These are phyloP conservation scores for Podaxis sp. DNA, from an alignment of 768 basidiomycete genomes.

Conservation along the genomic window DNA sequence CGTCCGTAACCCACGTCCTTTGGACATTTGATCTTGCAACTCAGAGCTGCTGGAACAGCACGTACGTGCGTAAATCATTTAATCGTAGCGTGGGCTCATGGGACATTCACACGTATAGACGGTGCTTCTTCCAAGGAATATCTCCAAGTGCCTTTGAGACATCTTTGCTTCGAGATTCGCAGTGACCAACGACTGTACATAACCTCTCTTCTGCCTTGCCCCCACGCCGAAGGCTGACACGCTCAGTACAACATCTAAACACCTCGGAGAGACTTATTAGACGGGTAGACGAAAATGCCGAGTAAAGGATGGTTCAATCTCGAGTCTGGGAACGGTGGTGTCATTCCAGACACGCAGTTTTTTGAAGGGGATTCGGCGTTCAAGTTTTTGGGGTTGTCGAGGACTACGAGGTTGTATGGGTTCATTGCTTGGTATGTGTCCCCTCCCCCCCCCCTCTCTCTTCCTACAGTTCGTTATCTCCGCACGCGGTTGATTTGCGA, in stretches of 20 bases:
- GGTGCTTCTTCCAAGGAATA: not conserved
- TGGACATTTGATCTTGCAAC: not conserved
- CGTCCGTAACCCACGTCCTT: not conserved
- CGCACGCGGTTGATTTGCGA: not conserved
- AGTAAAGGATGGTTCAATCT: constrained; percentile 88
- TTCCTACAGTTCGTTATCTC: not conserved
- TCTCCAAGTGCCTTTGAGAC: not conserved
- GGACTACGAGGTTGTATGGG: constrained; percentile 82
- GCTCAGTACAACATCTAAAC: constrained; percentile 5
- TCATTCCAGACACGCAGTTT: constrained; percentile 76
- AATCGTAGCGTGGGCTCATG: not conserved
- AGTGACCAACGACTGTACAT: not conserved
- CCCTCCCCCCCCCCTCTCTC: not conserved
- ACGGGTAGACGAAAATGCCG: constrained; percentile 34
- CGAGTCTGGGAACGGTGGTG: constrained; percentile 52
- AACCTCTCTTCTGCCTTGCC: not conserved
- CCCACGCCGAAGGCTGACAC: not conserved
- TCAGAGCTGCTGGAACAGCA: constrained; percentile 36
- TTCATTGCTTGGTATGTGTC: constrained; percentile 74
- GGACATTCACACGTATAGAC: not conserved
- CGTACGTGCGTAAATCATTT: constrained; percentile 12
- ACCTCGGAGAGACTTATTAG: constrained; percentile 11
- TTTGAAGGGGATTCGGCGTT: constrained; percentile 92
- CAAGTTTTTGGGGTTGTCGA: constrained; percentile 73
- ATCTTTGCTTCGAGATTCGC: not conserved